Base-by-base conservation (phyloP, 352 stramenopile genomes). In the Pythium rhizo-oryzae region DNA sequence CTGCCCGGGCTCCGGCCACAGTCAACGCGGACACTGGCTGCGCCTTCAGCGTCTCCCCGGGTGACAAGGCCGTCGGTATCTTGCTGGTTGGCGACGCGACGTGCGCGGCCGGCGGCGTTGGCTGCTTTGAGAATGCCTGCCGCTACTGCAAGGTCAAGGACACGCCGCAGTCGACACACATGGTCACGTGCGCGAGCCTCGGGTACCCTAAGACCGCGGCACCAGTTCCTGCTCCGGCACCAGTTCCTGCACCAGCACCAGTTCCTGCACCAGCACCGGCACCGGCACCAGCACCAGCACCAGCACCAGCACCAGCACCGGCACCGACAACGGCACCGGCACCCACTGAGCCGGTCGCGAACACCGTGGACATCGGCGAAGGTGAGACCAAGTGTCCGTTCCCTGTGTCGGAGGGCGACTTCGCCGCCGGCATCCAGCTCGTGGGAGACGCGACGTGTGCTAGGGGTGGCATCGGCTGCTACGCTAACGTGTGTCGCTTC, bases 401-500 rank as follows among this genome's bases (percentile, higher is more conserved):
- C 28, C 28, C 28, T 7, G 28, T 46, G 3, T 15, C 39, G 1
- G 12, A 46, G 18, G 39, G 39, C 39, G 39, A 46, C 18, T 46
- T 46, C 39, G 12, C 12, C 12, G 18, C 12, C 1, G 39, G 39
- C 39, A 46, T 46, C 39, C 39, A 46, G 39, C 39, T 46, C 18
- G 39, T 46, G 12, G 39, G 39, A 12, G 39, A 46, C 39, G 39
- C 39, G 39, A 46, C 39, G 39, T 46, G 39, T 8, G 39, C 39
- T 2, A 46, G 8, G 12, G 39, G 39, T 8, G 39, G 39, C 39
- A 1, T 46, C 12, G 12, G 39, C 18, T 19, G 39, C 39, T 46
- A 66, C 12, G 67, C 74, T 24, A n/a, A 43, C 7, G n/a, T 71
- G 15, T 46, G 25, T 71, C 21, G 53, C 47, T 33, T 33, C 28